Percentiles rank a stretch among this genome's conserved stretches.
Conservation (phyloP, 202 grass and related monocot genomes). For the Alloteropsis angusta region DNA sequence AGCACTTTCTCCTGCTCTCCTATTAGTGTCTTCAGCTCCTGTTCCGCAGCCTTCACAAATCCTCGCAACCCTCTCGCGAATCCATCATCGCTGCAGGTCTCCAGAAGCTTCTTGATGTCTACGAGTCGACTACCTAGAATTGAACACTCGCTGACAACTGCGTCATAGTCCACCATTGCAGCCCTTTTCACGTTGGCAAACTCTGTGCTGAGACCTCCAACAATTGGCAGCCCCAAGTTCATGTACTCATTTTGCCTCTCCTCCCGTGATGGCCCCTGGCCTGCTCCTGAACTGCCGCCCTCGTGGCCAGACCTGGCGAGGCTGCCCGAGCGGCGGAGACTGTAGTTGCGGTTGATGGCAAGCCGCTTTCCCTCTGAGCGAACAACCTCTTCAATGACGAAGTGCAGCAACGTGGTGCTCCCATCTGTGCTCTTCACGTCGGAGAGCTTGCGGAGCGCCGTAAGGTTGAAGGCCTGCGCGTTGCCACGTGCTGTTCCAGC, state of each 20-base stretch:
- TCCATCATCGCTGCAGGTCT: conserved; percentile 43
- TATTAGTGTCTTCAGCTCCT: conserved; percentile 44
- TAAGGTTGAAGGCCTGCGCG: conserved; percentile 87
- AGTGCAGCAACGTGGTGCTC: conserved; percentile 70
- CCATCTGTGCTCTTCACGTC: conserved; percentile 96
- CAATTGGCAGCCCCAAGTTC: conserved; percentile 67
- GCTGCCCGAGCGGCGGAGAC: conserved; percentile 60
- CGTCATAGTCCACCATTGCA: conserved; percentile 53
- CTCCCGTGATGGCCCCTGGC: conserved; percentile 29
- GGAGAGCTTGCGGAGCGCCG: conserved; percentile 65
- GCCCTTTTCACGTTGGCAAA: conserved; percentile 76
- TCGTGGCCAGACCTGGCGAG: conserved; percentile 31
- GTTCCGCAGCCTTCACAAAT: conserved; percentile 54
- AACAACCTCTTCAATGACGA: conserved; percentile 84
- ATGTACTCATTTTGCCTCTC: conserved; percentile 86
- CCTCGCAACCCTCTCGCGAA: conserved; percentile 60
- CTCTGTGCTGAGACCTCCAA: conserved; percentile 73
- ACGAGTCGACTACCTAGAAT: conserved; percentile 33
- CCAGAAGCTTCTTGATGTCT: conserved; percentile 62
- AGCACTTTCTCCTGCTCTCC: conserved; percentile 59
- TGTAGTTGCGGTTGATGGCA: conserved; percentile 67
- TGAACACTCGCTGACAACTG: conserved; percentile 38
- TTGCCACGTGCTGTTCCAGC: conserved; percentile 84
- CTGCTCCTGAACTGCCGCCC: conserved; percentile 18
- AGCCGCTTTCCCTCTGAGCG: conserved; percentile 74